Percentiles rank a stretch among this genome's conserved stretches.
phyloP scores from a whole-genome alignment of 768 basidiomycete species.

The Filobasidium floriforme region DNA sequence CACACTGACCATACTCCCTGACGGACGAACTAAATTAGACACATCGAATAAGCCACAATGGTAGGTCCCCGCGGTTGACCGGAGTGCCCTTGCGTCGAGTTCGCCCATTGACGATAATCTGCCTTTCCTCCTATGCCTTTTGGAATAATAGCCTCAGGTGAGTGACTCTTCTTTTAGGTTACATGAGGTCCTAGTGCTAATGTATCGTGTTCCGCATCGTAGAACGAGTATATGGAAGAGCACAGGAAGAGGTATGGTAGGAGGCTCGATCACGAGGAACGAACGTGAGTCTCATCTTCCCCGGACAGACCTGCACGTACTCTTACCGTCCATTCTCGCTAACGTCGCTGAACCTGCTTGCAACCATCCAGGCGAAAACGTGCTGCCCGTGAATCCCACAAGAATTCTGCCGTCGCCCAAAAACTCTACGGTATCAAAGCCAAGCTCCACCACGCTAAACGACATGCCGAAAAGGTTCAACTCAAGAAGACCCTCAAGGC shows the following conservation, averaged over 20 bases:
- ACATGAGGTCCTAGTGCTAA: neutral
- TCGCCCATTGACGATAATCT: neutral
- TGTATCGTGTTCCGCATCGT: neutral
- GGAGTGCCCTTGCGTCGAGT: neutral
- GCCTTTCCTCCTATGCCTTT: neutral
- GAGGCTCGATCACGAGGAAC: constrained; percentile 90
- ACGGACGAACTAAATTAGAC: too few species aligned
- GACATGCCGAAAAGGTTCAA: constrained; percentile 94
- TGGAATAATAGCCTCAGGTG: neutral
- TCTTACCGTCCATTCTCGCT: neutral
- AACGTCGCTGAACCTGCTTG: constrained; percentile 7
- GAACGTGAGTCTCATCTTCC: constrained; percentile 57
- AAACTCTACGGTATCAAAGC: constrained; percentile 94
- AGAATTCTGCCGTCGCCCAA: constrained; percentile 73
- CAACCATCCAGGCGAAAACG: constrained; percentile 45
- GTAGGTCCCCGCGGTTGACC: neutral
- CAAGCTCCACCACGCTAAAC: constrained; percentile 92
- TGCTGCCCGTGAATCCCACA: constrained; percentile 47
- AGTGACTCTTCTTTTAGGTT: neutral
- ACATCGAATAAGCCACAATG: too few species aligned
- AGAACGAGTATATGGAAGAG: constrained; percentile 99
- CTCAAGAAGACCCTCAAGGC: constrained; percentile 99
- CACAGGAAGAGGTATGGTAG: constrained; percentile 94
- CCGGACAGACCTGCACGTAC: neutral
- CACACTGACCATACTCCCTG: too few species aligned